Evolutionary conservation across 345 rosid genomes (phyloP), one percentile per base, ranked within the genome.

Genomic region (Lepidium africanum): DNA sequence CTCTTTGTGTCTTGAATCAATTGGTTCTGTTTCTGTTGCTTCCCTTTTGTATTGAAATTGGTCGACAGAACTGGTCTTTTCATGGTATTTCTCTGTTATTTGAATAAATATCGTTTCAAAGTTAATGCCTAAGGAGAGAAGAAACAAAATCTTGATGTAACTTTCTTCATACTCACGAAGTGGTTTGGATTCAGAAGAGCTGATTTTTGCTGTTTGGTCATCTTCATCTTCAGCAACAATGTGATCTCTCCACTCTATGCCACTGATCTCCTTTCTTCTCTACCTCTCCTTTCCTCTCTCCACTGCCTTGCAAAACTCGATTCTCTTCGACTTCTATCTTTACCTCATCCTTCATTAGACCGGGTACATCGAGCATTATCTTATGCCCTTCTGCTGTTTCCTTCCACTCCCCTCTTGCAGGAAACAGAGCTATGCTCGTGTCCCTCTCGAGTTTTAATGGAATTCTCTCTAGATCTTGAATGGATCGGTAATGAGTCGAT

Each of bases 361-460:
- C 98, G 0, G 98, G 96, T 0, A 92, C 82, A 37, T 92, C 96
- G 4, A 92, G 70, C 83, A 60, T 76, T 13, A 92, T 86, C 43
- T 74, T 69, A 42, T 92, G 98, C n/a, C 88, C 82, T 23, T 85
- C 83, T 5, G 85, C 43, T 2, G 96, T 92, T 69, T 92, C 98
- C 64, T 90, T 90, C 98, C 98, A 88, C 82, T 92, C 98, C 1
- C 86, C 98, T 62, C 84, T 81, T 0, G 87, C 83, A 0, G 84
- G 89, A 0, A 86, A 79, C 1, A 79, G 73, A 9, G 79, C 79
- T 71, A 78, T 46, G 14, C 63, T 70, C 9, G 80, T 83, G 19
- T 81, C 96, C 51, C 79, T 79, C 41, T 86, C 88, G 0, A 82
- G 61, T 13, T 68, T 86, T 3, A 85, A 40, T 8, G 98, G 98